These are phyloP conservation scores for Cladophialophora psammophila DNA, from an alignment of 2,329 filamentous ascomycete species.

Conservation along the genomic window DNA sequence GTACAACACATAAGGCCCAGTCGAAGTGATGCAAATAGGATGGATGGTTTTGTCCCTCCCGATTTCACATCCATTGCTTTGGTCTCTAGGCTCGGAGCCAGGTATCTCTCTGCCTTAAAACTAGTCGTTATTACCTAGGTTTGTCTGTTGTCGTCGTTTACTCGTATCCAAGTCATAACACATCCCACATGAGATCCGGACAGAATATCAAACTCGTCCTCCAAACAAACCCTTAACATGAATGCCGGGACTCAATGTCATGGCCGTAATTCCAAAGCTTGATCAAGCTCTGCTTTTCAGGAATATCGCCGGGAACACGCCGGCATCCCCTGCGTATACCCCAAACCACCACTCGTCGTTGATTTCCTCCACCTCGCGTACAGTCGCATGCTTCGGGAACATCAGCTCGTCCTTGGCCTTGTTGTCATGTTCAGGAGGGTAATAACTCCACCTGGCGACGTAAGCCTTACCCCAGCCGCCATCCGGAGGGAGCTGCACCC, in stretches of 20 bases:
- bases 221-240: neutral
- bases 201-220: neutral
- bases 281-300: conserved; percentile 57
- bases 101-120: neutral
- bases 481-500: conserved; percentile 71
- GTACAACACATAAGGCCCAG: no score
- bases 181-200: neutral
- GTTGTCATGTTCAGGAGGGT: conserved; percentile 71
- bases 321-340: conserved; percentile 79
- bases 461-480: conserved; percentile 73
- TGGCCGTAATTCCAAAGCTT: neutral
- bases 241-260: neutral
- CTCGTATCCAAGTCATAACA: neutral
- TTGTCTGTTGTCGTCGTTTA: neutral
- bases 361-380: conserved; percentile 82
- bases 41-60: no score
- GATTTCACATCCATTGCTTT: neutral
- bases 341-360: conserved; percentile 93
- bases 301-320: conserved; percentile 82
- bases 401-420: conserved; percentile 66
- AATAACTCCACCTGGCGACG: conserved; percentile 77
- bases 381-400: conserved; percentile 83
- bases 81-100: neutral
- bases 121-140: neutral
- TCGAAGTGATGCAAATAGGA: no score